Conservation (phyloP, 495 filamentous ascomycete genomes). For the Annulohypoxylon nitens region DNA sequence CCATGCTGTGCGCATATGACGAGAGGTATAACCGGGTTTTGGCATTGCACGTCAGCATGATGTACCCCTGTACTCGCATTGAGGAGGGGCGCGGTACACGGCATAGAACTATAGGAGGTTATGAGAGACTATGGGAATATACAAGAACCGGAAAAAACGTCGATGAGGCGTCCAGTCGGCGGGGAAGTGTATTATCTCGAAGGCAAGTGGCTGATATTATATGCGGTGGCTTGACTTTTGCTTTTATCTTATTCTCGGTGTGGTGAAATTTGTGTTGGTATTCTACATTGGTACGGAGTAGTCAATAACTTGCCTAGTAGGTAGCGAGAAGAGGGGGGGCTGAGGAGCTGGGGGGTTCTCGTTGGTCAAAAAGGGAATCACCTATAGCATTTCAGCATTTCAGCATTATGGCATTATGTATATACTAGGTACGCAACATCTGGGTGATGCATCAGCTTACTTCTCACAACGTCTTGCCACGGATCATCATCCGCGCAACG, state of each 20-base stretch:
- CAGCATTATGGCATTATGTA: not conserved
- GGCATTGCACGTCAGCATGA: conserved; percentile 8
- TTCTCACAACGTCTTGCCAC: conserved; percentile 39
- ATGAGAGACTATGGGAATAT: not conserved
- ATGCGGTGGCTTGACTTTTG: conserved; percentile 41
- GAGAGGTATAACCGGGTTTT: conserved; percentile 1
- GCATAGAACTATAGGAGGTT: conserved; percentile 5
- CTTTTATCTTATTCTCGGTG: conserved; percentile 29
- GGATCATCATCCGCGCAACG: conserved; percentile 34
- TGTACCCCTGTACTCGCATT: conserved; percentile 23
- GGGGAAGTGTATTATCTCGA: conserved; percentile 20
- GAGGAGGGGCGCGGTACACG: conserved; percentile 18
- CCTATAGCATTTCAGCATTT: not conserved
- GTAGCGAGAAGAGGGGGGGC: conserved; percentile 18
- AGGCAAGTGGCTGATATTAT: conserved; percentile 26
- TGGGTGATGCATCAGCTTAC: conserved; percentile 36
- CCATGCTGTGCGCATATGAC: not conserved
- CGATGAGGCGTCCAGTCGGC: conserved; percentile 18
- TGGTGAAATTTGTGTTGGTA: conserved; percentile 13
- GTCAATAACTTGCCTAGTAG: not conserved
- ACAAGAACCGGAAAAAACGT: not conserved
- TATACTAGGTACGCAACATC: conserved; percentile 10
- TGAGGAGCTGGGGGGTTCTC: conserved; percentile 14
- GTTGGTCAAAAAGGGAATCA: conserved; percentile 2
- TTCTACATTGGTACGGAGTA: conserved; percentile 5